Evolutionary conservation across 140 eudicot genomes (phyloP), one percentile per base, ranked within the genome.

Genomic region (Bidens hawaiensis): DNA sequence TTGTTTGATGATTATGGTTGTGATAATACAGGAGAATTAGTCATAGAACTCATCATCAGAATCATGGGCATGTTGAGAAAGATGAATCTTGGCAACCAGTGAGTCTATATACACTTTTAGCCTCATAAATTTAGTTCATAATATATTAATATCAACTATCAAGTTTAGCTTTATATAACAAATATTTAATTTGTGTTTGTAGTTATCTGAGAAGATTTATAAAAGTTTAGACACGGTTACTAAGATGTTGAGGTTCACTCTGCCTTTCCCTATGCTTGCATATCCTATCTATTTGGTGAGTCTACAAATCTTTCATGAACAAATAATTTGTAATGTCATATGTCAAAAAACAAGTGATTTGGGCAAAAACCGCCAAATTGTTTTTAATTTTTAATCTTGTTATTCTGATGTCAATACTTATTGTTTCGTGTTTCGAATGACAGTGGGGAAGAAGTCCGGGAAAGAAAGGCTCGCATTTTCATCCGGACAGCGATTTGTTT

Each of bases 11-110:
- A 28, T 3, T 28, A n/a, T 55, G 24, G 42, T 55, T 55, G 41
- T 55, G 23, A 27, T 50, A n/a, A n/a, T 78, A 43, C 75, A 94
- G 97, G 99, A 94, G 99, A 78, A 88, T 94, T 53, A 94, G 99
- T 70, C 99, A 88, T 64, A 88, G 97, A 70, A 94, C 97, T 64
- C 99, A 88, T 53, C 99, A 88, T 78, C 97, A 94, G 71, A 94
- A 94, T 75, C 97, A 94, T 73, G 99, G 99, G 16, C 97, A 94
- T 78, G 97, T 88, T 52, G 99, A 88, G 71, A 94, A 88, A 1
- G 99, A 94, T 74, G 97, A 94, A 81, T 94, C 99, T 3, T 94
- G 99, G 99, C 99, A 94, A 63, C 97, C 99, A 4, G 99, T 94
- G 69, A 82, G 87, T 74, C n/a, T 18, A 19, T 62, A 36, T 47